These are phyloP conservation scores for Tetrapisispora arboricola DNA, from an alignment of 805 yeast species.

Conservation along the genomic window DNA sequence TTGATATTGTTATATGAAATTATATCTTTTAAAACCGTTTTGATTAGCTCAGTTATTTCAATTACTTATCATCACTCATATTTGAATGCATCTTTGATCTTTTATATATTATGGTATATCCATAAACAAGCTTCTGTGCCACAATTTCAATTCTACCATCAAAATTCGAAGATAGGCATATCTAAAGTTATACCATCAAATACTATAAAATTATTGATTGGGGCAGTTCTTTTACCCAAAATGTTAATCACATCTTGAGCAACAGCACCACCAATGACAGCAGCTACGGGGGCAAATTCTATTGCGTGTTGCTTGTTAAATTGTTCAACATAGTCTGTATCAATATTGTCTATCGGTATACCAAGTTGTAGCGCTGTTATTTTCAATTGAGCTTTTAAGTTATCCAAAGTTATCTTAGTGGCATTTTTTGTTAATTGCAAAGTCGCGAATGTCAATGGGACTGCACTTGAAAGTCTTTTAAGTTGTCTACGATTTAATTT, in stretches of 20 bases:
- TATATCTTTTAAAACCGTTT: no score
- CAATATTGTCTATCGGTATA: constrained; percentile 38
- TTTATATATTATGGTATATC: neutral
- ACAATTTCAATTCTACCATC: neutral
- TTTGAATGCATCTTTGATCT: no score
- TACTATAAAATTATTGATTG: constrained; percentile 70
- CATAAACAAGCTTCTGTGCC: no score
- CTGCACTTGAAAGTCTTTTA: constrained; percentile 20
- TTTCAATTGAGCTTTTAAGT: constrained; percentile 25
- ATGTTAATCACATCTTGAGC: constrained; percentile 87
- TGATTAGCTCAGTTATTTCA: no score
- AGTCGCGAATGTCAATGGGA: constrained; percentile 52
- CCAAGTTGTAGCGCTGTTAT: constrained; percentile 32
- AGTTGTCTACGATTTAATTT: constrained; percentile 23
- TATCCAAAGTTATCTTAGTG: constrained; percentile 15
- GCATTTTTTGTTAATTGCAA: constrained; percentile 14
- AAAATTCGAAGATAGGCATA: constrained; percentile 61
- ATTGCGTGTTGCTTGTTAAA: constrained; percentile 41
- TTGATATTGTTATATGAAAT: neutral
- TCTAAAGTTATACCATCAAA: constrained; percentile 62
- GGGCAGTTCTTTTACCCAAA: constrained; percentile 63
- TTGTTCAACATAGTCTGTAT: constrained; percentile 29
- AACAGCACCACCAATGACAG: constrained; percentile 80
- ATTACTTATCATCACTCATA: no score
- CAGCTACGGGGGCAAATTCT: constrained; percentile 75